These are phyloP conservation scores for Collybia mongolica DNA, from an alignment of 768 basidiomycete genomes.

Conservation along the genomic window DNA sequence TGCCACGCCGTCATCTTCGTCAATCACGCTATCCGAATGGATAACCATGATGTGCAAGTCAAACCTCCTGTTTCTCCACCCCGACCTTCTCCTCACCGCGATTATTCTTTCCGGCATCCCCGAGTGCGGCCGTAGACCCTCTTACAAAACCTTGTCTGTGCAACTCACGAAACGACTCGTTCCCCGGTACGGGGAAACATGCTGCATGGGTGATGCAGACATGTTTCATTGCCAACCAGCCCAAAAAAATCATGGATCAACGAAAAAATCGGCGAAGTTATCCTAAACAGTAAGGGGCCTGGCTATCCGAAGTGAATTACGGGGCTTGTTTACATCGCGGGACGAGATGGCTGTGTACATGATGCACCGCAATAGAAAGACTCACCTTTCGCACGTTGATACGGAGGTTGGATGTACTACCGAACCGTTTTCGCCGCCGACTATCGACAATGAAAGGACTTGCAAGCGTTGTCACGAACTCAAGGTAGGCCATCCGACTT, in stretches of 20 bases:
- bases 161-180: constrained; percentile 58
- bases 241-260: constrained; percentile 71
- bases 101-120: constrained; percentile 84
- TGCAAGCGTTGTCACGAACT: constrained; percentile 82
- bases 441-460: constrained; percentile 76
- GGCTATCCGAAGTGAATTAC: constrained; percentile 77
- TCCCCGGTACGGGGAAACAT: constrained; percentile 89
- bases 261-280: constrained; percentile 52
- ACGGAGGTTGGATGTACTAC: constrained; percentile 9
- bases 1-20: constrained; percentile 29
- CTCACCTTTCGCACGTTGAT: constrained; percentile 8
- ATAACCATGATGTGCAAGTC: constrained; percentile 62
- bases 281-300: constrained; percentile 73
- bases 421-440: constrained; percentile 76
- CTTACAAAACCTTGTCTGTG: constrained; percentile 62
- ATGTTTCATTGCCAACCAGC: constrained; percentile 55
- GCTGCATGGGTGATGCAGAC: constrained; percentile 87
- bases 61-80: constrained; percentile 84
- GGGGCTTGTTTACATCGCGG: constrained; percentile 72
- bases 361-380: constrained; percentile 28
- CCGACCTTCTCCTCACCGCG: constrained; percentile 88
- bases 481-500: constrained; percentile 80
- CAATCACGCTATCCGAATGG: constrained; percentile 33
- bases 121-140: constrained; percentile 87
- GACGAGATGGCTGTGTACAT: constrained; percentile 85